phyloP scores from a whole-genome alignment of 2,329 filamentous ascomycete species.

The Claviceps quebecensis region DNA sequence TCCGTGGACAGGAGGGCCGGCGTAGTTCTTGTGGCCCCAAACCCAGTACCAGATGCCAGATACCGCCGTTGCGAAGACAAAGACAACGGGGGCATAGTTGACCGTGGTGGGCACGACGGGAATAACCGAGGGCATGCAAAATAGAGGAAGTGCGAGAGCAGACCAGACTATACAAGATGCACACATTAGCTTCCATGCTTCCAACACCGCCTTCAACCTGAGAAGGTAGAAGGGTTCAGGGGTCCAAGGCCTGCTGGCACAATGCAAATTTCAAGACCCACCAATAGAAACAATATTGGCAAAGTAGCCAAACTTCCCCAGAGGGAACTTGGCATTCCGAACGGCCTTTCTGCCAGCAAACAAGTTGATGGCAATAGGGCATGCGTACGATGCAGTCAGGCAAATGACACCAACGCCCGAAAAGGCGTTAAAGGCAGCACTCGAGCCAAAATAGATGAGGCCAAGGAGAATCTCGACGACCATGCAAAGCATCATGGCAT shows the following conservation, averaged over 20 bases:
- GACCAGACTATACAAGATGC: constrained; percentile 40
- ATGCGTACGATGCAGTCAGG: constrained; percentile 53
- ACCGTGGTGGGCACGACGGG: constrained; percentile 43
- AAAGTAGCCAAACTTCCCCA: constrained; percentile 45
- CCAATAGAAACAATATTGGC: constrained; percentile 52
- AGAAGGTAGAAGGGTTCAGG: not conserved
- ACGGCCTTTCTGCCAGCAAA: constrained; percentile 46
- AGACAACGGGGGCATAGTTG: constrained; percentile 67
- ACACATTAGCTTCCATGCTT: constrained; percentile 4
- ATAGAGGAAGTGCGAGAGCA: constrained; percentile 53
- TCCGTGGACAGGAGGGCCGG: constrained; percentile 40
- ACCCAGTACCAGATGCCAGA: constrained; percentile 53
- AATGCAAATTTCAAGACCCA: constrained; percentile 23
- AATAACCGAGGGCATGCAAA: constrained; percentile 57
- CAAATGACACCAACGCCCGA: constrained; percentile 57
- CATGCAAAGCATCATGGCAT: constrained; percentile 61
- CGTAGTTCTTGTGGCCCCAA: constrained; percentile 58
- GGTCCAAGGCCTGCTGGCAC: too few relatives aligned
- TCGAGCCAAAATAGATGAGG: constrained; percentile 55
- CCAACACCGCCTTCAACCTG: too few relatives aligned
- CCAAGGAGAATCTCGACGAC: constrained; percentile 48
- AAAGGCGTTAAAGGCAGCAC: constrained; percentile 59
- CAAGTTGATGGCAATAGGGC: constrained; percentile 51
- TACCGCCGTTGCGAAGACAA: constrained; percentile 48
- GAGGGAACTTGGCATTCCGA: constrained; percentile 40